Evolutionary conservation across 2,329 filamentous ascomycete species (phyloP).

Genomic region (Exophiala spinifera): DNA sequence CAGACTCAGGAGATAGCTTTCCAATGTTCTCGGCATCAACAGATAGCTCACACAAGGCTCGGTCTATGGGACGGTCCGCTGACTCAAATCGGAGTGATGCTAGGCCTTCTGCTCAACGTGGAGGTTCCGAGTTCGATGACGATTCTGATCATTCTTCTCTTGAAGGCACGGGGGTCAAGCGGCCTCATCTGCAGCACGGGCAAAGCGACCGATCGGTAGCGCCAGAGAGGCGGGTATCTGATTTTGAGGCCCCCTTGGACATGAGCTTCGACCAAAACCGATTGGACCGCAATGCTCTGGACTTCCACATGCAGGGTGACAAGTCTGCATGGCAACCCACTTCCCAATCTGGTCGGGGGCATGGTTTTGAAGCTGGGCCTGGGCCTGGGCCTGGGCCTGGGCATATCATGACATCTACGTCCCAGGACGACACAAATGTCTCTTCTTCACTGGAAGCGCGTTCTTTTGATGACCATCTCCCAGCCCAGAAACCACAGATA

Average conservation of each 20-base stretch:
- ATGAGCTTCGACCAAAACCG: slow-evolving; percentile 15
- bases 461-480: slow-evolving; percentile 15
- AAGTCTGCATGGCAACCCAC: slow-evolving; percentile 5
- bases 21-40: slow-evolving; percentile 63
- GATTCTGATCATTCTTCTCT: slow-evolving; percentile 11
- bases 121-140: slow-evolving; percentile 11
- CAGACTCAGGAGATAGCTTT: slow-evolving; percentile 61
- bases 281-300: background rate
- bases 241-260: slow-evolving; percentile 10
- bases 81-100: slow-evolving; percentile 23
- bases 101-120: background rate
- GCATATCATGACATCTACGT: background rate
- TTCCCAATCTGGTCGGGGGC: background rate
- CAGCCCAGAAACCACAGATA: slow-evolving; percentile 19
- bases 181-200: slow-evolving; percentile 1
- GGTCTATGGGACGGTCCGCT: slow-evolving; percentile 53
- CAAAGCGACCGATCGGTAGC: slow-evolving; percentile 1
- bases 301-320: background rate
- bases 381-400: background rate
- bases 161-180: background rate
- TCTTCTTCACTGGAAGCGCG: slow-evolving; percentile 23
- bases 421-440: slow-evolving; percentile 12
- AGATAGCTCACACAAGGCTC: slow-evolving; percentile 52
- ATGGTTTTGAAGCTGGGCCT: too few relatives aligned
- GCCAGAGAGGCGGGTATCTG: slow-evolving; percentile 1